These are phyloP conservation scores for Aegilops sharonensis DNA, from an alignment of 176 grass and related monocot species.

Conservation along the genomic window DNA sequence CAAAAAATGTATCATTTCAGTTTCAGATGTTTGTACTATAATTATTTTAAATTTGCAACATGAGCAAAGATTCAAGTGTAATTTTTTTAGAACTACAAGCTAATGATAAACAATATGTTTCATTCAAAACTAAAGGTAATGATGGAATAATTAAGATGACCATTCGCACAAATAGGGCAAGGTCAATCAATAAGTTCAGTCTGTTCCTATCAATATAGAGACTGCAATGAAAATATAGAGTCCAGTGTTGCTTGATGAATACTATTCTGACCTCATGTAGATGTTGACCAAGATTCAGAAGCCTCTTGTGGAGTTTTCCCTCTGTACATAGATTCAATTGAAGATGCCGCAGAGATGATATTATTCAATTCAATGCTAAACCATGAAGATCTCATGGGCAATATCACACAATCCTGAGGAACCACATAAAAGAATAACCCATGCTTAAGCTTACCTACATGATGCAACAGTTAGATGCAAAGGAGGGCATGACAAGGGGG, in stretches of 20 bases:
- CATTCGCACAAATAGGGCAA: neutral
- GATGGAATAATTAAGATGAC: neutral
- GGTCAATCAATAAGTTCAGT: neutral
- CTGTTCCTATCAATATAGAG: neutral
- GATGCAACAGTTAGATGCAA: too few species aligned
- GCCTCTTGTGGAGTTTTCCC: constrained; percentile 39
- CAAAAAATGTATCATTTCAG: too few species aligned
- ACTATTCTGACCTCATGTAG: constrained; percentile 53
- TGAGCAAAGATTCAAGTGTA: too few species aligned
- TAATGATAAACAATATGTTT: neutral
- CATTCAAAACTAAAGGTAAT: neutral
- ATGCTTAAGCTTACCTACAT: too few species aligned
- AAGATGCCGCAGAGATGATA: neutral
- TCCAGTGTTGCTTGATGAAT: neutral
- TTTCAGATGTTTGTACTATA: too few species aligned
- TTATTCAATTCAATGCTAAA: too few species aligned
- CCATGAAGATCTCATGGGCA: too few species aligned
- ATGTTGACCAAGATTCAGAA: constrained; percentile 47
- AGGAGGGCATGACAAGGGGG: too few species aligned
- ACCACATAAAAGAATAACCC: too few species aligned
- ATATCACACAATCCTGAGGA: neutral
- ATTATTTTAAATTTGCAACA: too few species aligned
- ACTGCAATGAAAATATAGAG: neutral
- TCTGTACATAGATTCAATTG: constrained; percentile 42
- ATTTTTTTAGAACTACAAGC: neutral